Evolutionary conservation across 306 rosid species (phyloP), one percentile per base, ranked within the genome.

Genomic region (Sesbania bispinosa): DNA sequence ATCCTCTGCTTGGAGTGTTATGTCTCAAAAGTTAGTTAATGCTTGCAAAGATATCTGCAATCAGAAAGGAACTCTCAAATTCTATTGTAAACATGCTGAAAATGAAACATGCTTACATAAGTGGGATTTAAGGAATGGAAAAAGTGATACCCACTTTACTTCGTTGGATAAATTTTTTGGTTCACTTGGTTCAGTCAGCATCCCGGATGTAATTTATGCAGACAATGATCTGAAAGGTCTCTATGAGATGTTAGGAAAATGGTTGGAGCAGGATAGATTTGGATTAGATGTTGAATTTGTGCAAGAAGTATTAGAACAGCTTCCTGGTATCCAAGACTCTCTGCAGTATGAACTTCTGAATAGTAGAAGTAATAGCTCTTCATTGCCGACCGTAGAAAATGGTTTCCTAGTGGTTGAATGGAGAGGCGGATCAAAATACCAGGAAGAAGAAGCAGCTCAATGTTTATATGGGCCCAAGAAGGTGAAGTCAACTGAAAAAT

Each of bases 191-290:
- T 83, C 84, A 45, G 65, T 65, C 39, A 46, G 82, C 39, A 74
- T 89, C 43, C 87, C 90, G 35, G 80, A 87, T 61, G 62, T 78
- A 65, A 36, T 85, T 65, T 69, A 77, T 62, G 79, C 78, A 4
- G 76, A 83, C 39, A 76, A 80, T 72, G 96, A 89, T 64, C 73
- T 59, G 23, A 74, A 82, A 36, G 55, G 60, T 71, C 51, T 79
- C 6, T 41, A 62, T 43, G 86, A 86, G 67, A 33, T 61, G 32
- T 75, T 90, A 59, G 81, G 61, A 50, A 92, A 82, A 77, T 95
- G 99, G 99, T 79, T 95, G 80, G 96, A 84, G 67, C 96, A 86
- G 76, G 99, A 95, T 74, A 92, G 99, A 80, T 88, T 92, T 84
- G 99, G 99, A 71, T 76, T 95, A 72, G 96, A 95, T 74, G 85